Evolutionary conservation across 164 flowering plant species (phyloP).

Genomic region (Vitis cinerea): DNA sequence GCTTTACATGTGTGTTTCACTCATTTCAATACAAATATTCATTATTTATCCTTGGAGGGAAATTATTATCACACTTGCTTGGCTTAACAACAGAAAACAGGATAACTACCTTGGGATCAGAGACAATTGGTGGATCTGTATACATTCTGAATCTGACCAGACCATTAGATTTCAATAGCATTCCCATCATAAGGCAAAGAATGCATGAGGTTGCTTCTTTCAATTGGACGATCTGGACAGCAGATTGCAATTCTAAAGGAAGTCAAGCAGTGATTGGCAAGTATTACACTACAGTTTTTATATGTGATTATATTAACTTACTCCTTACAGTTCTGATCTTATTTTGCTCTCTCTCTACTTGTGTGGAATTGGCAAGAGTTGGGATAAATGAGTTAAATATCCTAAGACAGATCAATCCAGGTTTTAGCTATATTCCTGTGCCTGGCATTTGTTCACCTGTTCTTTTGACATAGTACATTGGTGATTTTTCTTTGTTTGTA

Average conservation of each 20-base stretch:
- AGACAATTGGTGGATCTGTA: conserved; percentile 58
- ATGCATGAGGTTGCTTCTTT: conserved; percentile 40
- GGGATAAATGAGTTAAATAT: too few relatives aligned
- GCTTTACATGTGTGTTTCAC: neutral
- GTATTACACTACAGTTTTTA: conserved; percentile 16
- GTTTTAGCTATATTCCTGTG: neutral
- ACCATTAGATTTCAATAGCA: conserved; percentile 37
- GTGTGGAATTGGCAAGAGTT: neutral
- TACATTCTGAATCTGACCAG: conserved; percentile 44
- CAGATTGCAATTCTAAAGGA: conserved; percentile 53
- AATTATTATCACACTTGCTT: conserved; percentile 13
- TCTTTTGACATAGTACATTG: neutral
- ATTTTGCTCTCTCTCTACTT: neutral
- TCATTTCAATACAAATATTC: neutral
- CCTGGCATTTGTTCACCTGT: neutral
- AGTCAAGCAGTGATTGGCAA: conserved; percentile 64
- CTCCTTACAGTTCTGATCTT: neutral
- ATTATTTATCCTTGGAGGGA: too few relatives aligned
- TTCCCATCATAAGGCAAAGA: conserved; percentile 18
- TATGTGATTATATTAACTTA: neutral
- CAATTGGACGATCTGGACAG: conserved; percentile 76
- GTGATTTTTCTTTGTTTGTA: too few relatives aligned
- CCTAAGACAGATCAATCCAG: neutral
- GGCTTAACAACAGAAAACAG: conserved; percentile 60
- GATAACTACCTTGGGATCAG: conserved; percentile 76